Evolutionary conservation across 2,329 filamentous ascomycete species (phyloP), one percentile per base, ranked within the genome.

Genomic region (Aspergillus fructus): DNA sequence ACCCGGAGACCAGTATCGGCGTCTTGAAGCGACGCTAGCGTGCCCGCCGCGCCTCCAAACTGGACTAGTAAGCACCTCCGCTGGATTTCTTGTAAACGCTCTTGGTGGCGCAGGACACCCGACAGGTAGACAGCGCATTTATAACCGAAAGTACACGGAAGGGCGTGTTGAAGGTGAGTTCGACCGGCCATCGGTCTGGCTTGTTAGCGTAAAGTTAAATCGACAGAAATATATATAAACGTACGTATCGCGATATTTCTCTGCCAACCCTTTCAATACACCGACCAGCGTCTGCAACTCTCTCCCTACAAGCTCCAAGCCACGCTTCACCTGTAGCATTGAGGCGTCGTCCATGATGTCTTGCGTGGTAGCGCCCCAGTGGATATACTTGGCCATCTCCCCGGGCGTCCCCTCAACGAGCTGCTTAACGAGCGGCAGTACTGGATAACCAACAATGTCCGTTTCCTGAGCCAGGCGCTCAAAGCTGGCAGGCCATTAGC

Each of bases 351-450:
- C 82, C 80, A 83, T 83, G 56, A 84, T 83, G 59, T 84, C 81
- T 59, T 84, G 81, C 0, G 82, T 84, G 0, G 82, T 84, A 4
- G 81, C 81, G 5, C 82, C 82, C 81, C 81, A 83, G 62, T 83
- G 81, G n/a, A 83, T 76, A 60, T 81, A 83, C 58, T 75, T 71
- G 15, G 42, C 46, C 50, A 53, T 53, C 13, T 69, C 61, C 27
- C 71, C 68, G 12, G 63, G 65, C 17, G 63, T 67, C 9, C 66
- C 65, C 33, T 71, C 68, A 1, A 75, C 75, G 33, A 83, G 67
- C 59, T 83, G 81, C 39, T 76, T 72, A 2, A 83, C 77, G 11
- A 83, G 62, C 1, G 80, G 79, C 0, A 83, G 70, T 5, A 83
- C 80, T 0, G 81, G 81, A 53, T 83, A 83, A 1, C 81, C 81